Evolutionary conservation across 495 filamentous ascomycete genomes (phyloP).

Genomic region (Geoglossum glabrum): DNA sequence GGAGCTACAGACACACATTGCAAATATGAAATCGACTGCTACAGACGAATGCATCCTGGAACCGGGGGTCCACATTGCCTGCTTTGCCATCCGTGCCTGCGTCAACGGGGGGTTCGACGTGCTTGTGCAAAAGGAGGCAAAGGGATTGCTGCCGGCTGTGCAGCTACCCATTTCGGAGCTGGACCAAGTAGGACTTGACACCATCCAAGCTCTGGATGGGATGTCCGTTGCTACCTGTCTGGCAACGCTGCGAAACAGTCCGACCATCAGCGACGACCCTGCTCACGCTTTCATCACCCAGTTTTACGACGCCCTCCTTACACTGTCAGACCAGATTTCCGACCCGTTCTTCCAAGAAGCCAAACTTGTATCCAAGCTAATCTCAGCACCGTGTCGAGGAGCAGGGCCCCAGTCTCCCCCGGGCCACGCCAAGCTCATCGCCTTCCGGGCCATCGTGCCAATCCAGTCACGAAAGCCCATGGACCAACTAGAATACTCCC

Average conservation of each 20-base stretch:
- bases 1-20: conserved; percentile 32
- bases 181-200: conserved; percentile 33
- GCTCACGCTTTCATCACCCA: conserved; percentile 23
- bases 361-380: conserved; percentile 2
- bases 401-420: background rate
- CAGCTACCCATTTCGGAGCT: conserved; percentile 36
- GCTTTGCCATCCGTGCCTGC: conserved; percentile 53
- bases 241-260: background rate
- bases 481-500: conserved; percentile 23
- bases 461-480: conserved; percentile 23
- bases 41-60: conserved; percentile 29
- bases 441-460: conserved; percentile 36
- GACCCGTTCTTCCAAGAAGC: conserved; percentile 8
- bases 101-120: conserved; percentile 53
- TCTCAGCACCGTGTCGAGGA: background rate
- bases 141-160: conserved; percentile 46
- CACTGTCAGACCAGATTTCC: conserved; percentile 25
- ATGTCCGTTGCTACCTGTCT: conserved; percentile 25
- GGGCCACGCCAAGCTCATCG: conserved; percentile 23
- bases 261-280: background rate
- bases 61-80: conserved; percentile 52
- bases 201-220: conserved; percentile 37
- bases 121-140: conserved; percentile 40
- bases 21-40: conserved; percentile 31
- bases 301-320: conserved; percentile 21